Conservation (phyloP, 2,329 filamentous ascomycete genomes). For the Aspergillus versicolor region DNA sequence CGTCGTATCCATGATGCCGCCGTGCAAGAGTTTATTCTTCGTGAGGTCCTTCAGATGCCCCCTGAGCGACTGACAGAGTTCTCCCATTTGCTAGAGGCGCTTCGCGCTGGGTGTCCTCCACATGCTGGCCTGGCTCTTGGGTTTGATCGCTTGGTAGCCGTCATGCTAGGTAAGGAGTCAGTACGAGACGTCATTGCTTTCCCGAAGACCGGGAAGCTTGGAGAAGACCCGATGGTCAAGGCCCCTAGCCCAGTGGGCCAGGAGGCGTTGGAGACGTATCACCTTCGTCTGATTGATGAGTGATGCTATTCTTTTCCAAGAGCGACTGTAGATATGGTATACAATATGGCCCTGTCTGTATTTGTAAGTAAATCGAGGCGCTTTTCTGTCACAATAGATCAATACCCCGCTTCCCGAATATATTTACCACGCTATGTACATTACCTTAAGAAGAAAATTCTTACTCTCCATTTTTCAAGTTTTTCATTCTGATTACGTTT, state of each 20-base stretch:
- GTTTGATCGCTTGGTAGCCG: conserved; percentile 80
- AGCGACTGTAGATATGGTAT: not conserved
- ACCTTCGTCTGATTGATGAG: conserved; percentile 44
- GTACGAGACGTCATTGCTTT: conserved; percentile 96
- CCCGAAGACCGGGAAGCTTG: conserved; percentile 87
- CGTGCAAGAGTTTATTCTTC: conserved; percentile 82
- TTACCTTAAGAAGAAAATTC: not conserved
- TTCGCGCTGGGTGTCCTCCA: conserved; percentile 84
- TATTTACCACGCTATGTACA: not conserved
- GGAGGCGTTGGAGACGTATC: conserved; percentile 60
- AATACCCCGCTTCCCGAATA: not conserved
- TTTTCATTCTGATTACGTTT: not conserved
- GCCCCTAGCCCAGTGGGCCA: conserved; percentile 70
- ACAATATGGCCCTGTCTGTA: not conserved
- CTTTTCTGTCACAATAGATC: not conserved
- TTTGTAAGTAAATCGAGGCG: not conserved
- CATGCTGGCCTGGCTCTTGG: conserved; percentile 92
- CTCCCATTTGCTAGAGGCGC: conserved; percentile 76
- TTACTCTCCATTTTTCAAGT: not conserved
- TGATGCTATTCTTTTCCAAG: not conserved
- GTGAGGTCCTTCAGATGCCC: conserved; percentile 77
- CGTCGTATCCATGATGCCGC: conserved; percentile 83
- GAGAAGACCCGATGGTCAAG: conserved; percentile 79
- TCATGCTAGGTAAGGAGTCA: conserved; percentile 73
- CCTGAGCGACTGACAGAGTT: conserved; percentile 75